Conservation (phyloP, 345 rosid species). For the Citrus hindsii region DNA sequence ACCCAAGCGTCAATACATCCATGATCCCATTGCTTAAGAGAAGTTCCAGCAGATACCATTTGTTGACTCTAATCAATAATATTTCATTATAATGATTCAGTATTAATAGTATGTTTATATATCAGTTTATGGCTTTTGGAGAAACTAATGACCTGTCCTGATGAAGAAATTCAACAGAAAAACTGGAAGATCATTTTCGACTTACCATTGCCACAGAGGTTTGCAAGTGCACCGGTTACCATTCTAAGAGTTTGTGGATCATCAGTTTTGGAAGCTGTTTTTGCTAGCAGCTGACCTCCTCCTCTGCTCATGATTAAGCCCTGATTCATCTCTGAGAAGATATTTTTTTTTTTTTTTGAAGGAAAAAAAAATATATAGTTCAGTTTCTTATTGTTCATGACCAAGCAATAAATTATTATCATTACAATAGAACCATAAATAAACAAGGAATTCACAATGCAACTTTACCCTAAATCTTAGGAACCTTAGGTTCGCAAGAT, state of each 20-base stretch:
- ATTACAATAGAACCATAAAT: neutral
- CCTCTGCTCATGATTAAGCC: slow-evolving; percentile 83
- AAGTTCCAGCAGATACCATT: neutral
- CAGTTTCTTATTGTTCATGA: neutral
- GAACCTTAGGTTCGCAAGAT: neutral
- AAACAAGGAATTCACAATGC: neutral
- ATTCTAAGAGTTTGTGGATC: slow-evolving; percentile 89
- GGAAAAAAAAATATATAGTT: neutral
- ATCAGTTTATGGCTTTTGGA: neutral
- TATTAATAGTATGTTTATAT: neutral
- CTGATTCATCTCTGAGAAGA: slow-evolving; percentile 67
- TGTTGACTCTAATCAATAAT: neutral
- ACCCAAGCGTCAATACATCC: neutral
- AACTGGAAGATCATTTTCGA: slow-evolving; percentile 3
- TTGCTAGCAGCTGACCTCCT: slow-evolving; percentile 74
- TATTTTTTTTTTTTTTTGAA: neutral
- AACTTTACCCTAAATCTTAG: neutral
- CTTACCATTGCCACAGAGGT: slow-evolving; percentile 92
- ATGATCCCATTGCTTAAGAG: neutral
- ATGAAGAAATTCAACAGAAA: neutral
- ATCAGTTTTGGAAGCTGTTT: slow-evolving; percentile 66
- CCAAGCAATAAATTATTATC: neutral
- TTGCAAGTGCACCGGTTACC: slow-evolving; percentile 97
- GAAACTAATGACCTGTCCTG: neutral
- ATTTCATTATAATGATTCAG: neutral